phyloP scores from a whole-genome alignment of 352 stramenopile species.

The Phytophthora sp. region DNA sequence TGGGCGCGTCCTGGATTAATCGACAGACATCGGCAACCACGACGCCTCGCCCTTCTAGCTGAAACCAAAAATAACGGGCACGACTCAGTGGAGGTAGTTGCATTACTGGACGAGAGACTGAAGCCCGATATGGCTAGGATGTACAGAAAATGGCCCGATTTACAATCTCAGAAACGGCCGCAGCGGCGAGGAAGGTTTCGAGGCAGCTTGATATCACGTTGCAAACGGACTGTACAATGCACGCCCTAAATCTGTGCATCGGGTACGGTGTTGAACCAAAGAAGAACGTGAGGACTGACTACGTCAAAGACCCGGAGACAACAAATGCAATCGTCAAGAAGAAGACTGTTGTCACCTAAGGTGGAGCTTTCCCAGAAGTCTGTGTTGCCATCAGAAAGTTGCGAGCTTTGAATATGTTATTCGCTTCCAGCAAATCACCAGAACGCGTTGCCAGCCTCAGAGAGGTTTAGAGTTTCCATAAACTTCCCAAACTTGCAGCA shows the following conservation, averaged over 20 bases:
- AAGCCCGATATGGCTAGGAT: too few species aligned
- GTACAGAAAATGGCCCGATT: background rate
- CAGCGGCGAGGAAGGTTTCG: conserved; percentile 3
- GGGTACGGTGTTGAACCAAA: conserved; percentile 2
- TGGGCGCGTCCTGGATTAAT: conserved; percentile 8
- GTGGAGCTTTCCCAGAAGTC: background rate
- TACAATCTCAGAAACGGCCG: conserved; percentile 6
- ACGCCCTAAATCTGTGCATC: conserved; percentile 8
- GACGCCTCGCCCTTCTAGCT: background rate
- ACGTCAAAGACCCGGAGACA: background rate
- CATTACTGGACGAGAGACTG: too few species aligned
- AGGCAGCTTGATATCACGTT: conserved; percentile 2
- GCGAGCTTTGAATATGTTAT: conserved; percentile 8
- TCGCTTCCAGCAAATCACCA: background rate
- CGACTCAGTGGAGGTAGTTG: too few species aligned
- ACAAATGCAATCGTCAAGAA: background rate
- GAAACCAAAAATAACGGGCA: conserved; percentile 5
- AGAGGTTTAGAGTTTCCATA: conserved; percentile 1
- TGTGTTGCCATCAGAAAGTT: conserved; percentile 5
- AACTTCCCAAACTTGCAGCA: background rate
- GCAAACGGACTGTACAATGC: conserved; percentile 5
- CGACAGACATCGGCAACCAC: background rate
- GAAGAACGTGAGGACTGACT: background rate
- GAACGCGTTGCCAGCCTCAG: background rate
- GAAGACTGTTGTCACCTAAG: background rate